phyloP scores from a whole-genome alignment of 1,139 yeast genomes.

The Candida sanyaensis region DNA sequence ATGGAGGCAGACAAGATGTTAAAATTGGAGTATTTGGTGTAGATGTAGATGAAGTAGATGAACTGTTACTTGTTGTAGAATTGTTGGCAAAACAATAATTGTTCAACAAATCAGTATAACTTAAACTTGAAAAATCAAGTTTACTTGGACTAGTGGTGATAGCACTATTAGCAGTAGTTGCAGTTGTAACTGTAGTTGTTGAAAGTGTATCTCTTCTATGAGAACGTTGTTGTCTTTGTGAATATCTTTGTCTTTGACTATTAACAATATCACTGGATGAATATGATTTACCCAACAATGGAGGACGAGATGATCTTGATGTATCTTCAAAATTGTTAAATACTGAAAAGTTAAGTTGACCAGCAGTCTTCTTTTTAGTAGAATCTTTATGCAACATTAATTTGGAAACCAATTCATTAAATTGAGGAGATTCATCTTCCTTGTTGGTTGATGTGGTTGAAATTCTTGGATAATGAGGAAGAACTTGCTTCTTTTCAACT shows the following conservation, averaged over 20 bases:
- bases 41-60: constrained; percentile 6
- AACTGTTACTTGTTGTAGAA: constrained; percentile 3
- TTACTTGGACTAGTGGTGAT: neutral
- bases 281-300: constrained; percentile 26
- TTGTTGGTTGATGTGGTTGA: neutral
- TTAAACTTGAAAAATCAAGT: constrained; percentile 18
- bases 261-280: constrained; percentile 25
- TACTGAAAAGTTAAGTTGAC: constrained; percentile 10
- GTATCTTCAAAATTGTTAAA: constrained; percentile 12
- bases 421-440: constrained; percentile 19
- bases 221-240: constrained; percentile 11
- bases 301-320: constrained; percentile 16
- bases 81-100: constrained; percentile 37
- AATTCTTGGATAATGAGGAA: neutral
- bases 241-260: constrained; percentile 11
- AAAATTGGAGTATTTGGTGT: constrained; percentile 8
- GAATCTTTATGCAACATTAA: constrained; percentile 12
- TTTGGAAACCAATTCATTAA: constrained; percentile 24
- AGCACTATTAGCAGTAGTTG: neutral
- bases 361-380: neutral
- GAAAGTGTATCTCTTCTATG: constrained; percentile 6
- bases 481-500: constrained; percentile 6
- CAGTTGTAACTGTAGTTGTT: constrained; percentile 1
- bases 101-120: constrained; percentile 33
- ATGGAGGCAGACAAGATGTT: constrained; percentile 9